Percentiles rank a stretch among this genome's conserved stretches.
Conservation (phyloP, 164 flowering plant genomes). For the Saururus chinensis region DNA sequence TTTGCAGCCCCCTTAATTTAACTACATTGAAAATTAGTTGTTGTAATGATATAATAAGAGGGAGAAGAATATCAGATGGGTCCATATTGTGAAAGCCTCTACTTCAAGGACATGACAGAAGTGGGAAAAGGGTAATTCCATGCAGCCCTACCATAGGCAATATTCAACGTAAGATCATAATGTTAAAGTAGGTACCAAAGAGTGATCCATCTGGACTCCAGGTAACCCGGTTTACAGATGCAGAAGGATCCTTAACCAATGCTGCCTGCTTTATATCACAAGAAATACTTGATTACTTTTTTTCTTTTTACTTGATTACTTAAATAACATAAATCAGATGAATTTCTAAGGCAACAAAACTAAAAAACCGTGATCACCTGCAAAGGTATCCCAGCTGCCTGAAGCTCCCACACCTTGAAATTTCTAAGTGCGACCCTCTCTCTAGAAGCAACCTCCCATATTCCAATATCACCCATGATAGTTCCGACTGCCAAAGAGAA, state of each 20-base stretch:
- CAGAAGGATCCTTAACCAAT: slow-evolving; percentile 46
- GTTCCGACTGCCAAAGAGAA: slow-evolving; percentile 55
- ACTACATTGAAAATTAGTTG: too few relatives aligned
- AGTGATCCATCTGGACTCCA: slow-evolving; percentile 90
- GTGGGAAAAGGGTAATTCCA: neutral
- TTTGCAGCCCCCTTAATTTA: too few relatives aligned
- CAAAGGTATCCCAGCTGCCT: slow-evolving; percentile 46
- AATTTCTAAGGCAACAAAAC: neutral
- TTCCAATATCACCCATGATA: slow-evolving; percentile 56
- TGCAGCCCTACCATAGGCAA: too few relatives aligned
- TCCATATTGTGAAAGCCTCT: too few relatives aligned
- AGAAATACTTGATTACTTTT: neutral
- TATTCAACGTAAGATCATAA: neutral
- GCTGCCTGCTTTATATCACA: slow-evolving; percentile 29
- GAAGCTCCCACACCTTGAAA: slow-evolving; percentile 79
- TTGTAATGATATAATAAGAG: too few relatives aligned
- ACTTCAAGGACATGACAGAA: neutral
- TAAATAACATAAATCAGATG: neutral
- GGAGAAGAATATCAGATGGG: too few relatives aligned
- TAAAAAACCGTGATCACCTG: slow-evolving; percentile 31
- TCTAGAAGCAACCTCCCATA: slow-evolving; percentile 75
- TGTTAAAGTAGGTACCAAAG: slow-evolving; percentile 44
- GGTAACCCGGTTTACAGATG: slow-evolving; percentile 65
- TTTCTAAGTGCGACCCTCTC: slow-evolving; percentile 44
- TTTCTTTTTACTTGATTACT: neutral